Conservation (phyloP, 83 land plant genomes). For the Picea mariana region DNA sequence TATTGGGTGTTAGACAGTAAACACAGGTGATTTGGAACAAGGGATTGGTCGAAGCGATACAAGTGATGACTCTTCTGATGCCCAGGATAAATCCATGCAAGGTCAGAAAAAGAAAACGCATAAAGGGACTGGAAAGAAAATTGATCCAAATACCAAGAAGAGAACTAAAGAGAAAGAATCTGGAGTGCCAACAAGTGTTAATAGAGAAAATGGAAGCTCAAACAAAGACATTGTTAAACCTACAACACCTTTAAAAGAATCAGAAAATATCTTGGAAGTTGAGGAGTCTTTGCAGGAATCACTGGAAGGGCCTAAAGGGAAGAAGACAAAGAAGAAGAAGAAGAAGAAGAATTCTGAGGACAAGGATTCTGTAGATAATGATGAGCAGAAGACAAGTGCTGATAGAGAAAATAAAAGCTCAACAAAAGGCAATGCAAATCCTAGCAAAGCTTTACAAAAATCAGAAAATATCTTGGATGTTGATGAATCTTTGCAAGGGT, state of each 20-base stretch:
- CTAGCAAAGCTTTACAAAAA: neutral
- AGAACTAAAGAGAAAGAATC: neutral
- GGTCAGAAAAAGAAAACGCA: neutral
- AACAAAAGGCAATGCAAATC: neutral
- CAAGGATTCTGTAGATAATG: neutral
- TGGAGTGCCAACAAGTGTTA: neutral
- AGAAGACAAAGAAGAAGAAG: neutral
- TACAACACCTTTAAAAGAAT: neutral
- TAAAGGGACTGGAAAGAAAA: neutral
- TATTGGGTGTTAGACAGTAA: conserved; percentile 5
- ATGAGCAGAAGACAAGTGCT: neutral
- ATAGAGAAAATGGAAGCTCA: neutral
- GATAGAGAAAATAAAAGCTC: neutral
- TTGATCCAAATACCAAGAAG: neutral
- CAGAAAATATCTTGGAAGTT: neutral
- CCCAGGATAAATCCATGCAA: neutral
- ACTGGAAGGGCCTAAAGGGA: neutral
- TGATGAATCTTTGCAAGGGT: neutral
- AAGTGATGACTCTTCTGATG: neutral
- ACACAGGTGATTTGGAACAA: neutral
- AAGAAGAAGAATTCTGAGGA: neutral
- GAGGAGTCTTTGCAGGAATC: conserved; percentile 1
- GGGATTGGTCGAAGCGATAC: neutral
- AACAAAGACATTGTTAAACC: neutral
- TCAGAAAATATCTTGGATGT: neutral